Percentiles rank a stretch among this genome's conserved stretches.
Evolutionary conservation across 2,329 filamentous ascomycete genomes (phyloP).

Genomic region (Epichloe coenophiala): DNA sequence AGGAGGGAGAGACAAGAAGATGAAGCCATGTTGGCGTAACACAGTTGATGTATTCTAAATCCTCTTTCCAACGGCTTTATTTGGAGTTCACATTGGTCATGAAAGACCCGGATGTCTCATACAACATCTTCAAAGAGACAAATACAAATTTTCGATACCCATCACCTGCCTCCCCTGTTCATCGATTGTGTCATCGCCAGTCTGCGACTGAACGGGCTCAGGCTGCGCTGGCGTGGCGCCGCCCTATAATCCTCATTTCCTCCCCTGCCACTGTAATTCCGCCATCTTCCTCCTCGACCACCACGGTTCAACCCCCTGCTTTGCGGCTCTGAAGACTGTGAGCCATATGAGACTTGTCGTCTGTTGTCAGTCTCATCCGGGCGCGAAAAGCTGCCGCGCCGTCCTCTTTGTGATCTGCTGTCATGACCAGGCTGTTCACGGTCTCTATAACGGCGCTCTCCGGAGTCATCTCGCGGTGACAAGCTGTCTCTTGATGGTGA

Average conservation of each 20-base stretch:
- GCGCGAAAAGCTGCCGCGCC: slow-evolving; percentile 1
- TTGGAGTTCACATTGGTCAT: slow-evolving; percentile 3
- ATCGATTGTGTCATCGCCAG: slow-evolving; percentile 68
- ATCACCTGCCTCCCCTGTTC: slow-evolving; percentile 33
- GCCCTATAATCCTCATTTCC: slow-evolving; percentile 9
- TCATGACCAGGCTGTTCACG: slow-evolving; percentile 7
- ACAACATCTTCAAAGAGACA: not conserved
- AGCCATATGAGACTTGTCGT: slow-evolving; percentile 4
- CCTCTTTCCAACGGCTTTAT: not conserved
- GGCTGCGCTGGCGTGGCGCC: slow-evolving; percentile 52
- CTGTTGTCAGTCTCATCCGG: slow-evolving; percentile 1
- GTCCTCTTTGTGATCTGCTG: not conserved
- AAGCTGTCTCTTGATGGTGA: slow-evolving; percentile 18
- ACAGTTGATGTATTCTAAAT: not conserved
- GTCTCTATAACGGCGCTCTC: slow-evolving; percentile 13
- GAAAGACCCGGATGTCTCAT: not conserved
- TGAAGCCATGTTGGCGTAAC: slow-evolving; percentile 30
- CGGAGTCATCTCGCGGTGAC: slow-evolving; percentile 12
- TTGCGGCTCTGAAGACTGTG: slow-evolving; percentile 13
- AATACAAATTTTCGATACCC: slow-evolving; percentile 25
- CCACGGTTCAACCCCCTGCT: slow-evolving; percentile 4
- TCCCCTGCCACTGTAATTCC: not conserved
- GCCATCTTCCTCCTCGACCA: slow-evolving; percentile 1
- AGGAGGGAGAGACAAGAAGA: slow-evolving; percentile 55
- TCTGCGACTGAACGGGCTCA: slow-evolving; percentile 86